Evolutionary conservation across 345 rosid genomes (phyloP).

Genomic region (Salix udensis): DNA sequence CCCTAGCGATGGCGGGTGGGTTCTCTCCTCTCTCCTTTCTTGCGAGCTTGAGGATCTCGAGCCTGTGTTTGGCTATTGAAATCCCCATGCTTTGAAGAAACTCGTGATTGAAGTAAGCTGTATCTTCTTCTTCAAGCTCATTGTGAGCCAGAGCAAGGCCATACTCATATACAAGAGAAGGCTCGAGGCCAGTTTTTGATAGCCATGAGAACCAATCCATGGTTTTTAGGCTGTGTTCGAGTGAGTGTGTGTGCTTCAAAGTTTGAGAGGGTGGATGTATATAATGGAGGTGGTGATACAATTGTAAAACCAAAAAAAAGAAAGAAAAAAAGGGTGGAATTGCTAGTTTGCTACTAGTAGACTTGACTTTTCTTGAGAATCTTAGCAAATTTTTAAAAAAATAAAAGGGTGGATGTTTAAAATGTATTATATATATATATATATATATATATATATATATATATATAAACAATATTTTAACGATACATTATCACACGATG

Average conservation of each 20-base stretch:
- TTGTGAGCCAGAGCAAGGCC: slow-evolving; percentile 70
- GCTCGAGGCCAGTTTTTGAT: slow-evolving; percentile 65
- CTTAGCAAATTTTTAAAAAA: too few species aligned
- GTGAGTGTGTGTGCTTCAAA: not conserved
- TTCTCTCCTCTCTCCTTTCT: slow-evolving; percentile 37
- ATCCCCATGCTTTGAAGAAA: slow-evolving; percentile 97
- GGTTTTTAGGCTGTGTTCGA: not conserved
- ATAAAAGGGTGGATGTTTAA: too few species aligned
- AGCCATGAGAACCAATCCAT: slow-evolving; percentile 99
- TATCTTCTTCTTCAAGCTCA: slow-evolving; percentile 84
- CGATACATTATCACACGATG: too few species aligned
- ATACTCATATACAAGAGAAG: slow-evolving; percentile 72
- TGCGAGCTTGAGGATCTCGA: slow-evolving; percentile 87
- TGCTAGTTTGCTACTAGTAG: not conserved
- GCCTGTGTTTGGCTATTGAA: slow-evolving; percentile 89
- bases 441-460: too few species aligned
- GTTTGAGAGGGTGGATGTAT: not conserved
- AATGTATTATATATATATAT: too few species aligned
- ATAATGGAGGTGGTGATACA: not conserved
- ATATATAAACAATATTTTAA: too few species aligned
- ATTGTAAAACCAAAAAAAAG: not conserved
- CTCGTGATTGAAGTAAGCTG: slow-evolving; percentile 80
- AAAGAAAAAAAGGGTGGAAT: not conserved
- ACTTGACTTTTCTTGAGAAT: not conserved
- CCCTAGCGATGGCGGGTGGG: slow-evolving; percentile 43